Percentiles rank a stretch among this genome's conserved stretches.
These are phyloP conservation scores for Juglanconis sp. DNA, from an alignment of 2,329 filamentous ascomycete genomes.

Conservation along the genomic window DNA sequence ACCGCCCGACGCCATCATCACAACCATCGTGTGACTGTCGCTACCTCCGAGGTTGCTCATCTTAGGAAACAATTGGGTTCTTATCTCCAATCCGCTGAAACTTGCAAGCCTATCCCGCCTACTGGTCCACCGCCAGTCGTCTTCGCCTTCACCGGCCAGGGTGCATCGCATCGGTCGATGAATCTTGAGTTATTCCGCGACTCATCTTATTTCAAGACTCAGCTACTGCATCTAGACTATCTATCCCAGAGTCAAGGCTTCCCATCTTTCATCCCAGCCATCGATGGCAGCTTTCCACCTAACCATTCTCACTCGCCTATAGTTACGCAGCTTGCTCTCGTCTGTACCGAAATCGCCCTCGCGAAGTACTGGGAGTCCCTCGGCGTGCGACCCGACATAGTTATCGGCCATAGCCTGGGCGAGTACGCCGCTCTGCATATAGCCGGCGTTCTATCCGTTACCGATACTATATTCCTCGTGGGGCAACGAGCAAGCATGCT, in stretches of 20 bases:
- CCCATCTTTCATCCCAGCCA: slow-evolving; percentile 35
- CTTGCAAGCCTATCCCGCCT: slow-evolving; percentile 21
- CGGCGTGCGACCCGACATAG: slow-evolving; percentile 39
- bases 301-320: slow-evolving; percentile 20
- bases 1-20: slow-evolving; percentile 44
- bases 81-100: slow-evolving; percentile 17
- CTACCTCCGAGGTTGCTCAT: slow-evolving; percentile 23
- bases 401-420: slow-evolving; percentile 45
- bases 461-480: slow-evolving; percentile 60
- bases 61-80: slow-evolving; percentile 23
- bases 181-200: slow-evolving; percentile 31
- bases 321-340: slow-evolving; percentile 36
- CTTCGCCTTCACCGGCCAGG: slow-evolving; percentile 46
- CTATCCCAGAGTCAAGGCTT: slow-evolving; percentile 32
- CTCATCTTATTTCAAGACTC: slow-evolving; percentile 29
- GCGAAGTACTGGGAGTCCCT: slow-evolving; percentile 41
- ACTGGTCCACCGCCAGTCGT: slow-evolving; percentile 25
- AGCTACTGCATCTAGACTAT: slow-evolving; percentile 31
- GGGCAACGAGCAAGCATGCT: slow-evolving; percentile 57
- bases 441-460: slow-evolving; percentile 60
- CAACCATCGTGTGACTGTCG: slow-evolving; percentile 27
- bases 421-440: slow-evolving; percentile 50
- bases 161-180: slow-evolving; percentile 31
- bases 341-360: slow-evolving; percentile 40
- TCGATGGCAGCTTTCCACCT: slow-evolving; percentile 34